Evolutionary conservation across 768 basidiomycete species (phyloP).

Genomic region (Butyriboletus loyo): DNA sequence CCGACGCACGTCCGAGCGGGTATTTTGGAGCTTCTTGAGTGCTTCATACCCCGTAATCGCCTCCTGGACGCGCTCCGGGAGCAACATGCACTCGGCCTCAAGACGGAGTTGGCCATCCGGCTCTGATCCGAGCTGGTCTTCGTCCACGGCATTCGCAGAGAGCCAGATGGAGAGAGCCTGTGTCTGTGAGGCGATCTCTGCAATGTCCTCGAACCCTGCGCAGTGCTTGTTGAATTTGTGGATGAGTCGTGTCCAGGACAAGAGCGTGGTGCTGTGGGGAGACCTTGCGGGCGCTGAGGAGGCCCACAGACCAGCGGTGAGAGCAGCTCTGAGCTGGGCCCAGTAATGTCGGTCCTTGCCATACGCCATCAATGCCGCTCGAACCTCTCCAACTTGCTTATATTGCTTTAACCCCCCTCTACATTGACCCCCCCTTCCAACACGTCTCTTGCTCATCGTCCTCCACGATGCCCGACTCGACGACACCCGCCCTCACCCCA

Average conservation of each 20-base stretch:
- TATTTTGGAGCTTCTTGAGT: conserved; percentile 47
- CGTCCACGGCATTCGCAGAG: conserved; percentile 45
- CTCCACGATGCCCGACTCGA: conserved; percentile 34
- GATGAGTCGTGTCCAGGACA: conserved; percentile 77
- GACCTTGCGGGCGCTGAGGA: conserved; percentile 57
- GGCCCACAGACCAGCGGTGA: conserved; percentile 76
- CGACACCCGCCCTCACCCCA: conserved; percentile 57
- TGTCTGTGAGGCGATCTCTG: conserved; percentile 66
- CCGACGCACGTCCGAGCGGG: conserved; percentile 57
- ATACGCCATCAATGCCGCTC: conserved; percentile 37
- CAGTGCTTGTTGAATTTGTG: conserved; percentile 89
- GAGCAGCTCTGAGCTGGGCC: conserved; percentile 64
- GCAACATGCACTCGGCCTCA: conserved; percentile 57
- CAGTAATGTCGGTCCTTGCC: conserved; percentile 77
- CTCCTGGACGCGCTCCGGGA: conserved; percentile 56
- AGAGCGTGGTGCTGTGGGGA: conserved; percentile 41
- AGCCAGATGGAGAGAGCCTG: conserved; percentile 61
- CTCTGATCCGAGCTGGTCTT: conserved; percentile 52
- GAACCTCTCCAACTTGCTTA: neutral
- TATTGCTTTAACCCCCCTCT: conserved; percentile 8
- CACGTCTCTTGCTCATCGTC: conserved; percentile 12
- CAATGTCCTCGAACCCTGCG: conserved; percentile 53
- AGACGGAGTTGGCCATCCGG: conserved; percentile 35
- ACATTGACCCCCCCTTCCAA: conserved; percentile 4
- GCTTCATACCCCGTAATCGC: conserved; percentile 50